Evolutionary conservation across 768 basidiomycete genomes (phyloP).

Genomic region (Phylloporus scabripes): DNA sequence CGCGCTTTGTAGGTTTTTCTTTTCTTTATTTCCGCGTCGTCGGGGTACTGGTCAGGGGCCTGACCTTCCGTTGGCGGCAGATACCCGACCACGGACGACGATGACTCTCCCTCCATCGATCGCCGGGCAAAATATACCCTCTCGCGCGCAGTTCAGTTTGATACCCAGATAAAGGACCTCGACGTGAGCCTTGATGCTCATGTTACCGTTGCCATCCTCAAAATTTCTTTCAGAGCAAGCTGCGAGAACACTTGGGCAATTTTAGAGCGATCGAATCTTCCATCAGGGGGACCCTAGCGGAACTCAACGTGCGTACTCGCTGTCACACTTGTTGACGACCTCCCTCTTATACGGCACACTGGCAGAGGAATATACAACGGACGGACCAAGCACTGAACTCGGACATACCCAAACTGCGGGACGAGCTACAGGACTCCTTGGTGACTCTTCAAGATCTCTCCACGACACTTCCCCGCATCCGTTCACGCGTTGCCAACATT

Average conservation of each 20-base stretch:
- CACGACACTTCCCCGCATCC: constrained; percentile 54
- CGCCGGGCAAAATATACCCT: constrained; percentile 42
- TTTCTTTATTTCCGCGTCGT: neutral
- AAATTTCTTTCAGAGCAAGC: constrained; percentile 42
- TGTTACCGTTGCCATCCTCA: neutral
- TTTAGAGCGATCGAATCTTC: constrained; percentile 68
- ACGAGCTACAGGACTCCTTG: constrained; percentile 57
- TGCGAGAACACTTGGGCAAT: constrained; percentile 68
- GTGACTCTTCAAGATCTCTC: constrained; percentile 53
- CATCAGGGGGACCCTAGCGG: constrained; percentile 57
- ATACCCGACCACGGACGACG: constrained; percentile 10
- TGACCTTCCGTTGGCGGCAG: constrained; percentile 2
- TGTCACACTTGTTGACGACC: neutral
- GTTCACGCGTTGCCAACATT: constrained; percentile 57
- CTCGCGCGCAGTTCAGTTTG: constrained; percentile 44
- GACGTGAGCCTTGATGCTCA: constrained; percentile 41
- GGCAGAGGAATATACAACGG: constrained; percentile 52
- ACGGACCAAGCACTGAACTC: constrained; percentile 52
- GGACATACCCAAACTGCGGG: constrained; percentile 58
- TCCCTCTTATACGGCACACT: neutral
- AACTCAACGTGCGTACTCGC: constrained; percentile 48
- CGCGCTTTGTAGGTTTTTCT: constrained; percentile 11
- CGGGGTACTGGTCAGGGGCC: constrained; percentile 8
- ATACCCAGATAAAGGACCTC: constrained; percentile 56
- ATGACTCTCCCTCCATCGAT: constrained; percentile 31